A percentile compares a stretch with the other conserved stretches of the same genome.
Conservation (phyloP, 208 protist genomes). For the Vickermania spadyakhi region DNA sequence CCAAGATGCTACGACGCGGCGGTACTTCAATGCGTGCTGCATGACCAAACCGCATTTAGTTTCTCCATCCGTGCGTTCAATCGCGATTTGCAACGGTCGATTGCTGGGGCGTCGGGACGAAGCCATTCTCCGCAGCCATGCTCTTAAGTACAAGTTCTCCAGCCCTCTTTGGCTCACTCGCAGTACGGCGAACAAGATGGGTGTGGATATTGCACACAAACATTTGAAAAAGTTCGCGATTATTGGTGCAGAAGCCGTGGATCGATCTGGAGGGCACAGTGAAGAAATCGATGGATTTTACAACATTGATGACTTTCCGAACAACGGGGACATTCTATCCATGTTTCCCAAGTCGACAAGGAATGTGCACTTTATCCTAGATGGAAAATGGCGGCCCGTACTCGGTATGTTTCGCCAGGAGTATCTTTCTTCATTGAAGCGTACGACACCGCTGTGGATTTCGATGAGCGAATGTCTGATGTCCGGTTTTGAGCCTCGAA, state of each 20-base stretch:
- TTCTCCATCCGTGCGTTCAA: conserved; percentile 62
- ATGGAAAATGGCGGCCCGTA: conserved; percentile 79
- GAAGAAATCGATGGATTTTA: conserved; percentile 74
- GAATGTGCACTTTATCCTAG: conserved; percentile 78
- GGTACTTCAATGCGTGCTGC: conserved; percentile 78
- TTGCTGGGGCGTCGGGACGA: conserved; percentile 74
- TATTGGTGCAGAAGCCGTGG: conserved; percentile 47
- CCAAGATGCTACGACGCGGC: conserved; percentile 73
- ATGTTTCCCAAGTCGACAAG: conserved; percentile 82
- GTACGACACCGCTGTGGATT: conserved; percentile 65
- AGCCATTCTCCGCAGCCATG: conserved; percentile 53
- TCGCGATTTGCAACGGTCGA: conserved; percentile 74
- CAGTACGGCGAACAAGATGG: conserved; percentile 33
- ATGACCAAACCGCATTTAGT: conserved; percentile 65
- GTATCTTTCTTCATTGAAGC: conserved; percentile 50
- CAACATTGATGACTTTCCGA: conserved; percentile 75
- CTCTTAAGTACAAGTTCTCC: conserved; percentile 77
- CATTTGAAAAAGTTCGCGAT: conserved; percentile 50
- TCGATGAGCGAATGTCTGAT: conserved; percentile 86
- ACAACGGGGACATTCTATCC: conserved; percentile 60
- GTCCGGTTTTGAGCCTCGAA: conserved; percentile 69
- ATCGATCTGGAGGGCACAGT: conserved; percentile 18
- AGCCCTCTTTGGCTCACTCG: conserved; percentile 84
- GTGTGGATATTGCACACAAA: conserved; percentile 49
- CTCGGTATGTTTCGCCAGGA: conserved; percentile 75